Conservation (phyloP, 2,329 filamentous ascomycete genomes). For the Sphaceloma murrayae region DNA sequence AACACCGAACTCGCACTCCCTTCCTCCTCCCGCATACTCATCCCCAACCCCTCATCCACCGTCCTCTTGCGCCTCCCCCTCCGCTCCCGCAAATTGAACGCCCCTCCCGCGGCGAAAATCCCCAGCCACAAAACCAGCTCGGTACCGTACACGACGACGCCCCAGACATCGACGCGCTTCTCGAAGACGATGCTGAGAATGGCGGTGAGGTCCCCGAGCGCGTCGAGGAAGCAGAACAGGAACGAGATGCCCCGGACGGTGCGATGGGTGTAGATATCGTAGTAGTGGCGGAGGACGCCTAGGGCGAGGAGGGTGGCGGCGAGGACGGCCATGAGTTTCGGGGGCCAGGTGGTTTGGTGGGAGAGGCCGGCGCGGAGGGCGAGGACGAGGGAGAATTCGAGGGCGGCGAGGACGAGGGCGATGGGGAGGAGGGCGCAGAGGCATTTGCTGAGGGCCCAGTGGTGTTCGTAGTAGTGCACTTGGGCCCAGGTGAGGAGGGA, state of each 20-base stretch:
- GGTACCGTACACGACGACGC: conserved; percentile 56
- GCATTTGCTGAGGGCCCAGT: conserved; percentile 45
- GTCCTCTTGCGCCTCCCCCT: no score
- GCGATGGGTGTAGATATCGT: conserved; percentile 56
- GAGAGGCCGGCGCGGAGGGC: conserved; percentile 40
- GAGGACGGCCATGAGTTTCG: conserved; percentile 56
- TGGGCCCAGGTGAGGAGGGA: conserved; percentile 48
- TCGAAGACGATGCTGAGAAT: conserved; percentile 56
- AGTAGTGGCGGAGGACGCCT: conserved; percentile 59
- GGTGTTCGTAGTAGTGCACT: conserved; percentile 46
- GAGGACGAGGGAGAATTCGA: conserved; percentile 52
- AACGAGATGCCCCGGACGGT: conserved; percentile 64
- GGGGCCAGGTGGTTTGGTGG: conserved; percentile 47
- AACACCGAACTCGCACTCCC: no score
- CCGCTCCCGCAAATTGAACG: not conserved
- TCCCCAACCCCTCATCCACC: no score
- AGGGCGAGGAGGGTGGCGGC: conserved; percentile 54
- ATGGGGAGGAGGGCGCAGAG: conserved; percentile 43
- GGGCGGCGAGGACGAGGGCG: conserved; percentile 47
- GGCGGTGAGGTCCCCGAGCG: conserved; percentile 58
- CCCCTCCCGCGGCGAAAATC: conserved; percentile 52
- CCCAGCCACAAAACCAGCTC: conserved; percentile 59
- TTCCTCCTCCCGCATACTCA: no score
- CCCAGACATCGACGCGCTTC: conserved; percentile 48
- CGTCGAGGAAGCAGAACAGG: conserved; percentile 61